These are phyloP conservation scores for Collybia sp. DNA, from an alignment of 768 basidiomycete species.

Conservation along the genomic window DNA sequence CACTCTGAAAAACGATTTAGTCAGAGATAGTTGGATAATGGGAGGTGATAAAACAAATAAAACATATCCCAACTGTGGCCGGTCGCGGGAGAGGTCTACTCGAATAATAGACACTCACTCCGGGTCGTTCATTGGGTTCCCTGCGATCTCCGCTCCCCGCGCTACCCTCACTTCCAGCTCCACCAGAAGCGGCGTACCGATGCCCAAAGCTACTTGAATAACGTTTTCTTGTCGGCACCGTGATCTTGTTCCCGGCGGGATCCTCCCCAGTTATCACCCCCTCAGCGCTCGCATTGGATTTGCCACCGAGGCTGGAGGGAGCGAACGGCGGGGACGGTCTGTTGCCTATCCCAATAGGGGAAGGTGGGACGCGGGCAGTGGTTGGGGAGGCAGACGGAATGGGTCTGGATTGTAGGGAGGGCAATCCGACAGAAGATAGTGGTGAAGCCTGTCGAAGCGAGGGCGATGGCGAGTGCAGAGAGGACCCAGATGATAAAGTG, in stretches of 20 bases:
- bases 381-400: constrained; percentile 9
- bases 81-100: too few relatives aligned
- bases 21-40: too few relatives aligned
- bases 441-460: constrained; percentile 22
- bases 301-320: constrained; percentile 24
- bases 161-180: constrained; percentile 30
- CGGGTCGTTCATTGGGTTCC: constrained; percentile 16
- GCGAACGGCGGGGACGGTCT: constrained; percentile 13
- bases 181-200: constrained; percentile 43
- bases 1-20: constrained; percentile 13
- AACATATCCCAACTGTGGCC: too few relatives aligned
- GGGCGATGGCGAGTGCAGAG: constrained; percentile 24
- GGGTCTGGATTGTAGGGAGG: constrained; percentile 13
- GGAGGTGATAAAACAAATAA: too few relatives aligned
- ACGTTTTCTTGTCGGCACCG: constrained; percentile 38
- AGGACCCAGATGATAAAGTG: constrained; percentile 26
- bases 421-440: constrained; percentile 6
- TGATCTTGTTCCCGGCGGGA: constrained; percentile 8
- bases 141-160: constrained; percentile 15
- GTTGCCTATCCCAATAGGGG: constrained; percentile 13
- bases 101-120: constrained; percentile 8
- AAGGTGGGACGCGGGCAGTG: constrained; percentile 17
- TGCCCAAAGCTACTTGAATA: constrained; percentile 81
- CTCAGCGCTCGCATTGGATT: constrained; percentile 13
- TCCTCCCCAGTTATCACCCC: constrained; percentile 6